A percentile compares a stretch with the other conserved stretches of the same genome.
These are phyloP conservation scores for Penicillium sp. DNA, from an alignment of 2,329 filamentous ascomycete genomes.

Conservation along the genomic window DNA sequence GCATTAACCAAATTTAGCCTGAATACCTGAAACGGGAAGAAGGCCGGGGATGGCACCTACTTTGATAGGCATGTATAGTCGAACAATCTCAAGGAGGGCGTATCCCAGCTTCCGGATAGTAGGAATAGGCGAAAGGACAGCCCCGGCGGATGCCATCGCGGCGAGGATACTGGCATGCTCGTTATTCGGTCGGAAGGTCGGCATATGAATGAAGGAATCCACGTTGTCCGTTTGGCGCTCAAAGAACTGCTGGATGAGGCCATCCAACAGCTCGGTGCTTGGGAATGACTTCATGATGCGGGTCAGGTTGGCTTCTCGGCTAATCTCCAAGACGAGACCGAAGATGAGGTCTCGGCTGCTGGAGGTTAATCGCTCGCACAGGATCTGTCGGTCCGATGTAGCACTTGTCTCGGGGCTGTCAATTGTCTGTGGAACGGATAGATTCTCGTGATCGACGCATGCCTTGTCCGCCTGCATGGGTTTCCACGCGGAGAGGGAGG, in stretches of 20 bases:
- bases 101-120: conserved; percentile 47
- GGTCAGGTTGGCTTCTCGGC: conserved; percentile 57
- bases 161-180: conserved; percentile 43
- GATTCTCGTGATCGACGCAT: conserved; percentile 31
- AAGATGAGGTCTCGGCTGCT: conserved; percentile 64
- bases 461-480: conserved; percentile 30
- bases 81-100: conserved; percentile 46
- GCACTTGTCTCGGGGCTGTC: conserved; percentile 25
- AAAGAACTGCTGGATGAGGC: conserved; percentile 45
- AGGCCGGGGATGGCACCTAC: conserved; percentile 55
- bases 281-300: conserved; percentile 53
- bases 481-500: conserved; percentile 34
- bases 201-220: conserved; percentile 50
- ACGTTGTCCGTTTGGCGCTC: conserved; percentile 31
- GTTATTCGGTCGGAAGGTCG: conserved; percentile 43
- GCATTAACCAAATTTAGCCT: background rate
- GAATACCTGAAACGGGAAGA: conserved; percentile 50
- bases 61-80: conserved; percentile 59
- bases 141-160: conserved; percentile 43
- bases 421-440: conserved; percentile 31
- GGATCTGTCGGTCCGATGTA: conserved; percentile 21
- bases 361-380: conserved; percentile 29
- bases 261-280: conserved; percentile 44
- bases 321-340: conserved; percentile 65
- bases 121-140: conserved; percentile 42